A percentile compares a stretch with the other conserved stretches of the same genome.
Evolutionary conservation across 139 green algal genomes (phyloP).

Genomic region (Coelastrella sp.): DNA sequence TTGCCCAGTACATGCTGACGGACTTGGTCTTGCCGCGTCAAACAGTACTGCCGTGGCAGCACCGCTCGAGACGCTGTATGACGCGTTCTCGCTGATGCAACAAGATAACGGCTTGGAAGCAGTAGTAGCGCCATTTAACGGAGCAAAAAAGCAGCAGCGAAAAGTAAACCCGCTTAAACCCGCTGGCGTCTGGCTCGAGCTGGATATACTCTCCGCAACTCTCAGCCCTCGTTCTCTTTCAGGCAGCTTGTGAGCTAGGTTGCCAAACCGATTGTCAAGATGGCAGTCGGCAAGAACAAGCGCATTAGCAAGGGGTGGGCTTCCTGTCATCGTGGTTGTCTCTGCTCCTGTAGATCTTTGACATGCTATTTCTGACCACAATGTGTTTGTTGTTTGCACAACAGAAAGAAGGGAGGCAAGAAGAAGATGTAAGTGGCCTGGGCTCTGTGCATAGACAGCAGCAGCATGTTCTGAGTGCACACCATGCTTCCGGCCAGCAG

Average conservation of each 20-base stretch:
- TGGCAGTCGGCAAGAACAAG: constrained; percentile 97
- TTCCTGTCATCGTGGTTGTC: background rate
- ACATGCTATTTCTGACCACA: background rate
- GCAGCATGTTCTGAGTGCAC: background rate
- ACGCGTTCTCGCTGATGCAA: no score
- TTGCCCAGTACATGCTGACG: no score
- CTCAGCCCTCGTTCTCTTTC: background rate
- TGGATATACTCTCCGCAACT: background rate
- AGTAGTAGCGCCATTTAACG: no score
- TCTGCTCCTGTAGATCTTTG: background rate
- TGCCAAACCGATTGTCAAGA: background rate
- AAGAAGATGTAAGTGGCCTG: constrained; percentile 94
- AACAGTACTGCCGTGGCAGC: no score
- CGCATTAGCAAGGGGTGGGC: constrained; percentile 92
- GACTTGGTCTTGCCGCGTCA: no score
- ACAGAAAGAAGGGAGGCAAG: constrained; percentile 97
- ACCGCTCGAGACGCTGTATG: no score
- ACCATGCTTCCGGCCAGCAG: background rate
- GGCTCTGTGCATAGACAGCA: background rate
- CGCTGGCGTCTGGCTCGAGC: background rate
- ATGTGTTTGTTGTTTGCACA: background rate
- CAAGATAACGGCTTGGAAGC: no score
- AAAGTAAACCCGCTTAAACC: background rate
- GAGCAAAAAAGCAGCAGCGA: background rate
- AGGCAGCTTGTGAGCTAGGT: constrained; percentile 14